Conservation (phyloP, 106 monocot genomes). For the Apostasia shenzhenica region DNA sequence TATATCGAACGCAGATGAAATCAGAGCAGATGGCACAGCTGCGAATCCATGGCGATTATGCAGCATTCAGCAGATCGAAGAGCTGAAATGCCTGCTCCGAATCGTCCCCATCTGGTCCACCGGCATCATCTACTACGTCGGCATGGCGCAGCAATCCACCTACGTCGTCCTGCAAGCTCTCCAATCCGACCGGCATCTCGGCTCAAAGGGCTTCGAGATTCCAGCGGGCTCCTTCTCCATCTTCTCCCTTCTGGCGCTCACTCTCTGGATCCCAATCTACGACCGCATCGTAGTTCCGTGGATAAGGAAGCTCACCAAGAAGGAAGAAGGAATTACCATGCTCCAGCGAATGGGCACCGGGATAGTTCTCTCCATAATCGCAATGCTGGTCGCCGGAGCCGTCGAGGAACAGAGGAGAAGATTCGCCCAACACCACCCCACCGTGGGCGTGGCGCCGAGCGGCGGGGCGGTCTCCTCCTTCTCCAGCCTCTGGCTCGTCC, state of each 20-base stretch:
- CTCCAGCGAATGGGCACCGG: conserved; percentile 51
- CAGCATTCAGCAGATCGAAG: conserved; percentile 55
- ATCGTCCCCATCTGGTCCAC: conserved; percentile 49
- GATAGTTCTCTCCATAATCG: conserved; percentile 28
- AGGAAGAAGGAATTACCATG: conserved; percentile 32
- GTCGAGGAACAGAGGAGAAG: conserved; percentile 27
- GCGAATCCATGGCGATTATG: conserved; percentile 37
- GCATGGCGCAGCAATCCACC: conserved; percentile 34
- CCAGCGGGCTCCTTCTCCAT: conserved; percentile 49
- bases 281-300: conserved; percentile 40
- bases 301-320: conserved; percentile 19
- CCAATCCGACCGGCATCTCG: conserved; percentile 37
- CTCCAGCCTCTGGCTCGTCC: conserved; percentile 42
- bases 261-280: conserved; percentile 53
- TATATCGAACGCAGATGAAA: conserved; percentile 12
- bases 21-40: conserved; percentile 11
- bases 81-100: conserved; percentile 37
- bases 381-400: conserved; percentile 27
- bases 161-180: conserved; percentile 38
- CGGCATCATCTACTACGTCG: conserved; percentile 38
- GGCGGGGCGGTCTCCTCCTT: conserved; percentile 22
- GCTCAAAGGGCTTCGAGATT: conserved; percentile 32
- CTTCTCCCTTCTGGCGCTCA: conserved; percentile 42
- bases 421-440: neutral
- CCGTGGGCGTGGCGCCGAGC: conserved; percentile 5